Evolutionary conservation across 495 filamentous ascomycete genomes (phyloP), one percentile per base, ranked within the genome.

Genomic region (Hyaloscypha bicolor): DNA sequence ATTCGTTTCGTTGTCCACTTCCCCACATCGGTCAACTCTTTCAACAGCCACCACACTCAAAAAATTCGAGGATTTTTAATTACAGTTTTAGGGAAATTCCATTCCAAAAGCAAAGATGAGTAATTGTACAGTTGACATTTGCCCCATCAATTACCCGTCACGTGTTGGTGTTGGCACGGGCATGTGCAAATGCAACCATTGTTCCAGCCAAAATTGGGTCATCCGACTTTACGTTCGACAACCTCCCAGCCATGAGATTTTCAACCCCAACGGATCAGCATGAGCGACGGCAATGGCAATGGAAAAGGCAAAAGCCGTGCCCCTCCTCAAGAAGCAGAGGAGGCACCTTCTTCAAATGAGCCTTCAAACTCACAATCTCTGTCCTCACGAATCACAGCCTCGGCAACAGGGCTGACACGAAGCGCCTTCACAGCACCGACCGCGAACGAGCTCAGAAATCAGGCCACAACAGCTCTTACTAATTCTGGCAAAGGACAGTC

Each of bases 231-330:
- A 3, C 6, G 1, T 37, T 48, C 42, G 4, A 16, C 42, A 48
- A 16, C 11, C 42, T 48, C 9, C 11, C 42, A 48, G 16, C 42
- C 0, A 48, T 48, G 42, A 48, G 42, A 14, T 48, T 14, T 12
- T 19, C 16, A 48, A 48, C 0, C 9, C 4, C 9, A 48, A 48
- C 9, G 12, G 35, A 37, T 60, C 30, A 37, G 35, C 14, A 60
- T 60, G 56, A 60, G 66, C 16, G 70, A 74, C 69, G 69, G 66
- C 39, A 48, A 48, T 19, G 31, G 30, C 32, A 62, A 73, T 63
- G 60, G 9, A 11, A 74, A 74, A 51, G 72, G 66, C 22, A 74
- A 74, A 72, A 67, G 66, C 52, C 65, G 57, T 42, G 68, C 61
- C n/a, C 3, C 2, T 32, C n/a, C 29, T 29, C 21, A 64, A 6